Base-by-base conservation (phyloP, 208 protist genomes). In the Acanthamoeba healyi region DNA sequence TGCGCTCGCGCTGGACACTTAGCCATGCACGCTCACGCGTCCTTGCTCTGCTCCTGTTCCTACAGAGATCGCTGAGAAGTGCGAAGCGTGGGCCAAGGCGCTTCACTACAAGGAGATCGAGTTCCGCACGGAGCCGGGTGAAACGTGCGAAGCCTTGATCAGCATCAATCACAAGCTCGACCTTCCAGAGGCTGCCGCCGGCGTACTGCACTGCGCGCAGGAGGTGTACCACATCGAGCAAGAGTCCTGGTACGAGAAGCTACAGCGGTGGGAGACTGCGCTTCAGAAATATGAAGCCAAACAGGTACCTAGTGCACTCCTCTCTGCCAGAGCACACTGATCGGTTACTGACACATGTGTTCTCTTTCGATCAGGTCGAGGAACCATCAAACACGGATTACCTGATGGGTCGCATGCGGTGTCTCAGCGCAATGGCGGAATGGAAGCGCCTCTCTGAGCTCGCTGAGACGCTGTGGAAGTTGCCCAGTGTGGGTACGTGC, bases 81-180 rank as follows among this genome's bases (percentile, higher is more conserved):
- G 97, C 77, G 86, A 96, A 40, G 96, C 97, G 0, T 98, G 97
- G 77, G 97, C 97, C 15, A 98, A 98, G 79, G 97, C 97, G 26
- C 93, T 98, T 19, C 96, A 97, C 91, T 98, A 98, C 88, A 97
- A 95, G 82, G 97, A 98, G 44, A 94, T 96, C 19, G 96, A 98
- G 65, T 98, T 98, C 90, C 70, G 96, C 44, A 81, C 81, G 74
- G 65, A 49, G 7, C 91, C 91, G 24, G 46, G 74, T 0, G 7
- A 56, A 29, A 67, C 61, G 61, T 67, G 98, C 49, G 98, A 98
- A 82, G 94, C 96, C 22, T 94, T 98, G 17, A 99, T 99, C 94
- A 98, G 98, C 94, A 98, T 99, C 61, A 99, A 99, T 95, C 99
- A 99, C 96, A 97, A 99, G 87, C 97, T 99, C 26, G 98, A 99